phyloP scores from a whole-genome alignment of 1,284 basidiomycete species.

The Ustilago xerochloae region DNA sequence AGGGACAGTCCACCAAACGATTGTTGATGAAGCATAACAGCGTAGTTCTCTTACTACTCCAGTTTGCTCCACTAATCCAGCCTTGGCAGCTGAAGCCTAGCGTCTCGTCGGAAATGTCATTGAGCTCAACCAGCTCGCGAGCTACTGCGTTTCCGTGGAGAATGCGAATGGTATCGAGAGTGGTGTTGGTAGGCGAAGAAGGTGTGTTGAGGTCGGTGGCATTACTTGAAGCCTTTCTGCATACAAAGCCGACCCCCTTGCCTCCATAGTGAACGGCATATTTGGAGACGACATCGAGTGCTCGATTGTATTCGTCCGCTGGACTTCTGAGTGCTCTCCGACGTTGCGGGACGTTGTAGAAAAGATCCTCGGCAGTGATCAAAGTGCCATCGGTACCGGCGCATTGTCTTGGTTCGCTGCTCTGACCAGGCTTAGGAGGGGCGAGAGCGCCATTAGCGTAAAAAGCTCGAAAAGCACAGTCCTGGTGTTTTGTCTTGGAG shows the following conservation, averaged over 20 bases:
- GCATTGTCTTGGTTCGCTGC: conserved; percentile 77
- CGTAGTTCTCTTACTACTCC: conserved; percentile 84
- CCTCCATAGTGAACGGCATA: conserved; percentile 75
- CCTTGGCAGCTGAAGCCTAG: conserved; percentile 71
- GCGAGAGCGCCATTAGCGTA: conserved; percentile 56
- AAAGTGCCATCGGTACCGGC: conserved; percentile 95
- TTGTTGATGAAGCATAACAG: conserved; percentile 98
- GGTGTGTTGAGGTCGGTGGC: conserved; percentile 81
- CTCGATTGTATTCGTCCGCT: conserved; percentile 91
- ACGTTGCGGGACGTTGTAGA: conserved; percentile 92
- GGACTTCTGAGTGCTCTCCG: conserved; percentile 84
- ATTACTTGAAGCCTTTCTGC: conserved; percentile 68
- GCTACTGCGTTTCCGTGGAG: conserved; percentile 85
- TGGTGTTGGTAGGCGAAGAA: conserved; percentile 73
- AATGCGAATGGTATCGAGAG: conserved; percentile 79
- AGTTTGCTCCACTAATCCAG: conserved; percentile 87
- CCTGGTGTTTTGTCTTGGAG: conserved; percentile 74
- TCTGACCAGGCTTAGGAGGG: conserved; percentile 54
- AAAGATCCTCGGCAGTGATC: conserved; percentile 93
- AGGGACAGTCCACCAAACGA: conserved; percentile 88
- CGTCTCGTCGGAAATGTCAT: conserved; percentile 45
- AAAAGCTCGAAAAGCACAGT: conserved; percentile 61
- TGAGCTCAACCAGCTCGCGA: conserved; percentile 78
- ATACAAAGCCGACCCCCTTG: conserved; percentile 78
- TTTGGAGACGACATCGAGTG: conserved; percentile 91